Base-by-base conservation (phyloP, 495 filamentous ascomycete species). In the Pseudoneurospora amorphoporcata region DNA sequence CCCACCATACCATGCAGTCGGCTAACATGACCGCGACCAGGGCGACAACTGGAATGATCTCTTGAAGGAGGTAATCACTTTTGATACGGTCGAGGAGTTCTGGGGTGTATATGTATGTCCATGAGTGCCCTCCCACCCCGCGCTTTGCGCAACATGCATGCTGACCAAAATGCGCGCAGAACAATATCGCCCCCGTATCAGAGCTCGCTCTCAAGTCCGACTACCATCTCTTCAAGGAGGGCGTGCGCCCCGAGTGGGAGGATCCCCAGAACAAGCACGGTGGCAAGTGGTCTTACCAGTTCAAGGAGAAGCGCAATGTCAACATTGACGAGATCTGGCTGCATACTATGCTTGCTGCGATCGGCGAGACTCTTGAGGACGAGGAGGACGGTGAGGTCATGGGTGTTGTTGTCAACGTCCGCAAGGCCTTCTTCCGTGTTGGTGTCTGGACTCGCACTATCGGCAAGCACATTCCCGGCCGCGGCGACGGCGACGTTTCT, bases 211-310 rank as follows among this genome's bases (percentile, higher is more conserved):
- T 97, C 74, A 99, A 98, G 85, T 96, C 95, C 78, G 95, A 99
- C 83, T 99, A 99, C 85, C 95, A 99, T 81, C 91, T 99, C 37
- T 99, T 99, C 90, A 99, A 99, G 84, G 90, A 91, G 79, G 94
- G 94, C 73, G 90, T 98, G 71, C 93, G 96, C 23, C 95, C 95
- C 2, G 95, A 99, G 83, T 99, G 95, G 95, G 95, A 99, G 82
- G 95, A 98, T 80, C 83, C 87, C 19, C 94, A 98, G 83, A 99
- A 99, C 85, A 99, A 98, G 89, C 94, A 97, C 80, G 95, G 95
- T 75, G 95, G 95, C 81, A 97, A 97, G 85, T 99, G 95, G 95
- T 92, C 94, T 38, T 98, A 93, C 83, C 90, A 92, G 76, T 97
- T 97, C 90, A 96, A 95, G 84, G 93, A 97, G 72, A 97, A 95